phyloP scores from a whole-genome alignment of 2,329 filamentous ascomycete species.

The Sarocladium brachiariae region DNA sequence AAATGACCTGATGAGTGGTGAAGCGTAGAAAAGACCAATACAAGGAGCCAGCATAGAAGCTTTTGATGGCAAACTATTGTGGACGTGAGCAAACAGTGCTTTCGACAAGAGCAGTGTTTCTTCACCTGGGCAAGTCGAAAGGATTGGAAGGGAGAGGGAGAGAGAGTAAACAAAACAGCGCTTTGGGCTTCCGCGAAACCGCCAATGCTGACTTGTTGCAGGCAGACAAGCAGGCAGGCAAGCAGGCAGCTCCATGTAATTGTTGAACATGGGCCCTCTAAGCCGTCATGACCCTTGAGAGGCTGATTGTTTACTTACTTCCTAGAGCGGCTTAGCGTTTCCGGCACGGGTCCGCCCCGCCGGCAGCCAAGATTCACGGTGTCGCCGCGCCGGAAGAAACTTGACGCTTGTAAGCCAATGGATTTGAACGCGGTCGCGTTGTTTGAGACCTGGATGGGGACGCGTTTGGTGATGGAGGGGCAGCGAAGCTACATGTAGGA shows the following conservation, averaged over 20 bases:
- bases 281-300: constrained; percentile 1
- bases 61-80: no score
- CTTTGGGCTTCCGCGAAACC: neutral
- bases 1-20: no score
- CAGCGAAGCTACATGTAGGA: neutral
- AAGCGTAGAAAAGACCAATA: no score
- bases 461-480: neutral
- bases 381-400: neutral
- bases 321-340: neutral
- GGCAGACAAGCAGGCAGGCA: neutral
- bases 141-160: neutral
- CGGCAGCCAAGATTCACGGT: constrained; percentile 8
- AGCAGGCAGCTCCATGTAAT: no score
- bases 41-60: no score
- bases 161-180: constrained; percentile 2
- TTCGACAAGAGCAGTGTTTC: neutral
- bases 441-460: neutral
- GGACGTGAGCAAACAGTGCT: no score
- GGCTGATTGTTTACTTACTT: constrained; percentile 7
- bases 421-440: constrained; percentile 1
- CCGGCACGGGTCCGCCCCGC: constrained; percentile 2
- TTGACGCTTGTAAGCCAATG: neutral
- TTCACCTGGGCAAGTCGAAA: neutral
- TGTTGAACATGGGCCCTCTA: neutral
- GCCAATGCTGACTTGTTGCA: neutral